Conservation (phyloP, 495 filamentous ascomycete species). For the Tuber borchii region DNA sequence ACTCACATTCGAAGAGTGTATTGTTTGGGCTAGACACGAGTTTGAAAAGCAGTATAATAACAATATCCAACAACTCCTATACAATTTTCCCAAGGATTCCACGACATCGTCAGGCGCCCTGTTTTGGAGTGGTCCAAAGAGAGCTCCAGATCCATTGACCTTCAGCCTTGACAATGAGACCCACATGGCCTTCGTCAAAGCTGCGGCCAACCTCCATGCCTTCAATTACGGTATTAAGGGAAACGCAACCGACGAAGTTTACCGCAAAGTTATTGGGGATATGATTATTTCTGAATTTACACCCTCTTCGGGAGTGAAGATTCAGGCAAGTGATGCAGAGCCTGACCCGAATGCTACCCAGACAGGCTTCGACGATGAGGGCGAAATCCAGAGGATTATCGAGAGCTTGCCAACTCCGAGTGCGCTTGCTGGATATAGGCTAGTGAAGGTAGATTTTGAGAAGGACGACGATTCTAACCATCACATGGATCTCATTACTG, state of each 20-base stretch:
- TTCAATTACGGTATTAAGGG: constrained; percentile 96
- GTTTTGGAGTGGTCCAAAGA: constrained; percentile 99
- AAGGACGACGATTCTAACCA: constrained; percentile 98
- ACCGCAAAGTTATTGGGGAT: constrained; percentile 69
- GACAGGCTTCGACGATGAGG: constrained; percentile 58
- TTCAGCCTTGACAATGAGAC: constrained; percentile 79
- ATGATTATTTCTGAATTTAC: constrained; percentile 97
- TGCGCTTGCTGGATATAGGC: constrained; percentile 72
- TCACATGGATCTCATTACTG: constrained; percentile 99
- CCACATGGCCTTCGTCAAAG: constrained; percentile 78
- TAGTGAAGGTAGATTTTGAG: constrained; percentile 93
- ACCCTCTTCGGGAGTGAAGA: constrained; percentile 86
- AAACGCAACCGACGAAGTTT: constrained; percentile 63
- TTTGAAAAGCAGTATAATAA: constrained; percentile 98
- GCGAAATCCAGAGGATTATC: constrained; percentile 64
- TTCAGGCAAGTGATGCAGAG: constrained; percentile 92
- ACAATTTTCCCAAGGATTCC: constrained; percentile 96
- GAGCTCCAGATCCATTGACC: constrained; percentile 82
- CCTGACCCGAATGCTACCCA: constrained; percentile 76
- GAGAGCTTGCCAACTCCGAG: constrained; percentile 67
- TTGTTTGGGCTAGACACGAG: constrained; percentile 83
- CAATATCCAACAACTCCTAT: constrained; percentile 89
- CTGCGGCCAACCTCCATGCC: constrained; percentile 85
- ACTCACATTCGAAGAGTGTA: constrained; percentile 87
- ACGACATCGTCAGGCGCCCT: constrained; percentile 76